Conservation (phyloP, 495 filamentous ascomycete species). For the Penicillium pancosmium region DNA sequence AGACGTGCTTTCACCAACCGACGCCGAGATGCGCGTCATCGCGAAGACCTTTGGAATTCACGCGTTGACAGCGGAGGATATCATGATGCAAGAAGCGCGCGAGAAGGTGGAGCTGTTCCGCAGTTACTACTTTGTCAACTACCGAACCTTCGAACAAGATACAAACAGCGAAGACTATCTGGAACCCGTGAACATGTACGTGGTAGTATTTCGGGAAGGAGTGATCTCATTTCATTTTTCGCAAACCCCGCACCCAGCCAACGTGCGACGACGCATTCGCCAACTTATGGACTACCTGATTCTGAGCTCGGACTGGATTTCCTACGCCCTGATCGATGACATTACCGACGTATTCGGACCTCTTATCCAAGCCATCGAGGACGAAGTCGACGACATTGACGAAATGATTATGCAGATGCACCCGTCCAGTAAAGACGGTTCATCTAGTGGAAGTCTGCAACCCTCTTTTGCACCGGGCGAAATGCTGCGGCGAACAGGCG, state of each 20-base stretch:
- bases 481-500: slow-evolving; percentile 88
- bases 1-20: slow-evolving; percentile 86
- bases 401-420: slow-evolving; percentile 79
- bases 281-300: slow-evolving; percentile 94
- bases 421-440: slow-evolving; percentile 51
- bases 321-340: slow-evolving; percentile 96
- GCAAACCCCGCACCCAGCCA: slow-evolving; percentile 89
- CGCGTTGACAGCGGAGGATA: slow-evolving; percentile 90
- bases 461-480: slow-evolving; percentile 66
- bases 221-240: slow-evolving; percentile 96
- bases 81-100: slow-evolving; percentile 91
- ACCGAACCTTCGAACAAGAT: slow-evolving; percentile 95
- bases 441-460: slow-evolving; percentile 29
- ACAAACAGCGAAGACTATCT: slow-evolving; percentile 83
- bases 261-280: slow-evolving; percentile 89
- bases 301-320: slow-evolving; percentile 95
- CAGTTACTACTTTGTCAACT: slow-evolving; percentile 98
- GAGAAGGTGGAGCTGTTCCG: slow-evolving; percentile 96
- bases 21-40: slow-evolving; percentile 88
- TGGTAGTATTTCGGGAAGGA: slow-evolving; percentile 94
- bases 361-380: slow-evolving; percentile 83
- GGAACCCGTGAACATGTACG: slow-evolving; percentile 95
- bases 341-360: slow-evolving; percentile 96
- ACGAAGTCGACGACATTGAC: slow-evolving; percentile 89
- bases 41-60: slow-evolving; percentile 89